phyloP scores from a whole-genome alignment of 257 asterid genomes.

The Primulina tabacum region DNA sequence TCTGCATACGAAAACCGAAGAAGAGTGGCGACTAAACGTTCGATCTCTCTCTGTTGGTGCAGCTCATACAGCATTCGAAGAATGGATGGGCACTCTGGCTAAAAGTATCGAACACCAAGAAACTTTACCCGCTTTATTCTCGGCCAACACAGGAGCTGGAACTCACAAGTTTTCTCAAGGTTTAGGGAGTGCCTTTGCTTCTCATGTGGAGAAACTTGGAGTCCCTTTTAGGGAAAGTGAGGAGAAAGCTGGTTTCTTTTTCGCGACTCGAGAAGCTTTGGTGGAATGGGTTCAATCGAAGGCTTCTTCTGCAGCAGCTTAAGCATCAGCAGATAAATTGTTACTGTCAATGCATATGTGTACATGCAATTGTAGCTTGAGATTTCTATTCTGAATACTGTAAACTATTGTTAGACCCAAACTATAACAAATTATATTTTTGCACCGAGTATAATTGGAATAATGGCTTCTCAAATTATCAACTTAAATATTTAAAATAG shows the following conservation, averaged over 20 bases:
- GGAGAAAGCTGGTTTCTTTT: constrained; percentile 69
- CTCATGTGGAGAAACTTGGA: constrained; percentile 59
- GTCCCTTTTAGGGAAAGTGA: constrained; percentile 78
- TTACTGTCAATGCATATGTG: neutral
- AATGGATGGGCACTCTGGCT: constrained; percentile 75
- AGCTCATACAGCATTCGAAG: constrained; percentile 85
- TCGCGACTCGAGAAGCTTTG: constrained; percentile 71
- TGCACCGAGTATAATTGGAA: neutral
- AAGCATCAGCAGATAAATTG: constrained; percentile 25
- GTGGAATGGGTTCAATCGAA: constrained; percentile 64
- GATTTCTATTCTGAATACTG: constrained; percentile 8
- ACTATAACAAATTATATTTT: neutral
- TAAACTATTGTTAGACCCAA: neutral
- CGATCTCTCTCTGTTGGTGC: constrained; percentile 87
- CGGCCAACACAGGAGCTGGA: constrained; percentile 84
- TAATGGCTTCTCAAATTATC: neutral
- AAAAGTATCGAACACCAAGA: constrained; percentile 55
- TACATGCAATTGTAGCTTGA: constrained; percentile 24
- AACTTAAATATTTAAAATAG: neutral
- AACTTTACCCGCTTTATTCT: constrained; percentile 60
- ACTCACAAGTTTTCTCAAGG: constrained; percentile 83
- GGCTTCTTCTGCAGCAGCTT: constrained; percentile 29
- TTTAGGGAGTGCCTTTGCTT: constrained; percentile 60
- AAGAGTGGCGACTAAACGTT: constrained; percentile 81
- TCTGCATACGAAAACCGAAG: constrained; percentile 73